These are phyloP conservation scores for Tolypocladium capitatum DNA, from an alignment of 2,329 filamentous ascomycete species.

Conservation along the genomic window DNA sequence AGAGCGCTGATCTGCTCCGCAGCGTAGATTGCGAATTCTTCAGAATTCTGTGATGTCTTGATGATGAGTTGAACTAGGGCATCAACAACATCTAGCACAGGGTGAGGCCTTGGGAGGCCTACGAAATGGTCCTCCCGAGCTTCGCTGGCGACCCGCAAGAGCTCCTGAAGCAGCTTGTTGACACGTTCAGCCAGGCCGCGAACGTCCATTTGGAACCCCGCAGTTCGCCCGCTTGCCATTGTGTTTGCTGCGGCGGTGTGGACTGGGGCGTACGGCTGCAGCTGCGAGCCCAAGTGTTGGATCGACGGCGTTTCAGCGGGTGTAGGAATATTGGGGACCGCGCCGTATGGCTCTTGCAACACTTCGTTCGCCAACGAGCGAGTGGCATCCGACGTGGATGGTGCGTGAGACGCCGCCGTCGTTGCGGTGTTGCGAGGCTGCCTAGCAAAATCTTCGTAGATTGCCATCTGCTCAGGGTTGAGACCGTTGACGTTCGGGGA, in stretches of 20 bases:
- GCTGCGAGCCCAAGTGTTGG: conserved; percentile 37
- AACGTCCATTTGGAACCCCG: conserved; percentile 35
- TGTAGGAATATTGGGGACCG: conserved; percentile 44
- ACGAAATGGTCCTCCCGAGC: conserved; percentile 45
- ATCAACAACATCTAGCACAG: conserved; percentile 49
- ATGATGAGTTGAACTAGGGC: conserved; percentile 49
- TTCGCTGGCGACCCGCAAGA: conserved; percentile 39
- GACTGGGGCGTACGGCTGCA: conserved; percentile 42
- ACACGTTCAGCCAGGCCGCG: conserved; percentile 40
- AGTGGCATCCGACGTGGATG: conserved; percentile 47
- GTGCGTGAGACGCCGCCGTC: conserved; percentile 40
- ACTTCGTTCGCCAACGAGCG: conserved; percentile 50
- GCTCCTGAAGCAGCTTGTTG: conserved; percentile 43
- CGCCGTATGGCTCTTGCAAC: conserved; percentile 46
- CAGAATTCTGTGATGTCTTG: conserved; percentile 46
- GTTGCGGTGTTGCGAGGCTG: conserved; percentile 55
- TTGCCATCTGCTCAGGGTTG: conserved; percentile 83
- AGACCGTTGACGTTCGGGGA: conserved; percentile 56
- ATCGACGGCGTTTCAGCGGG: conserved; percentile 46
- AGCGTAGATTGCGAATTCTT: conserved; percentile 45
- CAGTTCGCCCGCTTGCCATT: conserved; percentile 37
- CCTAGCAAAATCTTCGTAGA: conserved; percentile 91
- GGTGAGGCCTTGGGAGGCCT: conserved; percentile 44
- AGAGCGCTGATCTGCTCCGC: conserved; percentile 45
- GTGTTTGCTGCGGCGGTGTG: conserved; percentile 23